A percentile compares a stretch with the other conserved stretches of the same genome.
phyloP scores from a whole-genome alignment of 192 early-diverging fungal genomes.

The Gamsiella multidivaricata region DNA sequence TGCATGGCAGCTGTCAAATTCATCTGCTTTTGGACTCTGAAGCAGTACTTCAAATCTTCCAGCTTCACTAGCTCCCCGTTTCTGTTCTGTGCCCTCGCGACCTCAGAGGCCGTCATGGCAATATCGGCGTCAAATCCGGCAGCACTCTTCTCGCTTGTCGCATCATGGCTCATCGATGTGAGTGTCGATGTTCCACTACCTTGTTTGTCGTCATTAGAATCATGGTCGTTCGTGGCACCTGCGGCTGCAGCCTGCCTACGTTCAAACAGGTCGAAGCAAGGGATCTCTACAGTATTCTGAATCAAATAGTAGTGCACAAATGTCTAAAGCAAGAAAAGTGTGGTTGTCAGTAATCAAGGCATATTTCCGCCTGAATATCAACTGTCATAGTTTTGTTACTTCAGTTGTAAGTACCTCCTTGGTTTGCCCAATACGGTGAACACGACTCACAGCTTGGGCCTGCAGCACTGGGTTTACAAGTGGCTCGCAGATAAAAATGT shows the following conservation, averaged over 20 bases:
- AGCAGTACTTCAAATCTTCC: slow-evolving; percentile 32
- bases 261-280: slow-evolving; percentile 37
- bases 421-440: slow-evolving; percentile 57
- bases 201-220: neutral
- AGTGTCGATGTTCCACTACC: neutral
- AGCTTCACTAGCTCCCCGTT: slow-evolving; percentile 35
- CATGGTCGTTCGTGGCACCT: neutral
- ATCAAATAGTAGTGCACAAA: slow-evolving; percentile 42
- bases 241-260: slow-evolving; percentile 5
- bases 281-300: slow-evolving; percentile 22
- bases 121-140: slow-evolving; percentile 1
- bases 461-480: slow-evolving; percentile 54
- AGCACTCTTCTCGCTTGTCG: neutral
- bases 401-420: slow-evolving; percentile 58
- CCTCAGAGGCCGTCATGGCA: slow-evolving; percentile 23
- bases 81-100: slow-evolving; percentile 25
- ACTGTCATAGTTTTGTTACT: no score
- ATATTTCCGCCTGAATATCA: no score
- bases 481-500: slow-evolving; percentile 58
- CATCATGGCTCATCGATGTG: neutral
- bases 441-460: slow-evolving; percentile 58
- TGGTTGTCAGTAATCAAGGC: no score
- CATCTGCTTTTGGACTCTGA: slow-evolving; percentile 18
- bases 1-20: neutral
- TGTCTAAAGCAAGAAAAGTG: slow-evolving; percentile 14